Base-by-base conservation (phyloP, 2,329 filamentous ascomycete genomes). In the Diaporthe sp. region DNA sequence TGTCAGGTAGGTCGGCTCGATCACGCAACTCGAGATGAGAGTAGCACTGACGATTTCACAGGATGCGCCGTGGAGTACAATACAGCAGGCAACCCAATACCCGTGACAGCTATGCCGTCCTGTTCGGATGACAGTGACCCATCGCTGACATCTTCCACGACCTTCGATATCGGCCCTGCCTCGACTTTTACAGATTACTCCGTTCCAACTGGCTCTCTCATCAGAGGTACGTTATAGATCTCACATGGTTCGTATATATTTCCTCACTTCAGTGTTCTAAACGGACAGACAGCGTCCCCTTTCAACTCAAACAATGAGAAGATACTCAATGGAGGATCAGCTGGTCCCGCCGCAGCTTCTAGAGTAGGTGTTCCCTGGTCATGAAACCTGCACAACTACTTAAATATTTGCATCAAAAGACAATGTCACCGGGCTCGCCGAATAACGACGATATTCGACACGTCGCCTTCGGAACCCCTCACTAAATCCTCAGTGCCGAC, bases 11-110 rank as follows among this genome's bases (percentile, higher is more conserved):
- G 58, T 37, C 22, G 3, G 13, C 57, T 15, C 20, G 12, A 44
- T 10, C 37, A 34, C n/a, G 12, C 0, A 20, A 25, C 37, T 3
- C 2, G 7, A 55, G n/a, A 55, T 10, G 37, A 9, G 57, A 31
- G 58, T 44, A 31, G 15, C 39, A 44, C 58, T 73, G n/a, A 73
- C 39, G 25, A 42, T 20, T 22, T 28, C 47, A 44, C 51, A 73
- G 71, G 71, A 34, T 73, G 71, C 20, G 3, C n/a, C 6, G 12
- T n/a, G 31, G 71, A 55, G 12, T 73, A 73, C 71, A 73, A 73
- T 9, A 55, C 25, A 20, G 71, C 71, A 44, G 71, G 71, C n/a
- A 12, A 20, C 5, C 57, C 57, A 7, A 65, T 25, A 17, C 12
- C 28, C 13, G 10, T 47, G 58, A 25, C 58, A 31, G 47, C 8